Base-by-base conservation (phyloP, 768 basidiomycete species). In the Suillus clintonianus region DNA sequence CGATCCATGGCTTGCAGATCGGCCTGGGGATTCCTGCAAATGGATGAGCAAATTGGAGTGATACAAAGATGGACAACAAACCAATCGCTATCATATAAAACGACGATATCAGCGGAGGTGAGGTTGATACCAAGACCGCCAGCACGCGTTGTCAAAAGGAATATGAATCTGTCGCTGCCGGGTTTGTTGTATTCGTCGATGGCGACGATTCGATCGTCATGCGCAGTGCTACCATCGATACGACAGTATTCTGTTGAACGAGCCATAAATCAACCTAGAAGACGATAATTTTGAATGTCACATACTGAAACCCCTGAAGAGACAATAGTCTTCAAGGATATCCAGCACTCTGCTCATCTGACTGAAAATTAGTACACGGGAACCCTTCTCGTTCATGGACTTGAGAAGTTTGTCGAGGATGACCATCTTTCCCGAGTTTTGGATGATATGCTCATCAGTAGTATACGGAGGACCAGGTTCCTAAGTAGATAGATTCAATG, bases 301-400 rank as follows among this genome's bases (percentile, higher is more conserved):
- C 94, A 59, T 70, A 97, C 97, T 89, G 78, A 91, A 96, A 62
- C 79, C 79, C 53, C 96, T 82, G 81, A 98, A 99, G 64, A 97
- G 80, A 76, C 95, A 98, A 76, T 96, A 99, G 72, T 99, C 97
- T 74, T 99, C 97, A 51, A 99, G 76, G 63, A 99, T 99, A 76
- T 99, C 97, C 15, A 98, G 83, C 63, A 99, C 92, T n/a, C 97
- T 90, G 77, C 94, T 96, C 97, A 99, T 99, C 77, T 99, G 97
- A 70, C 94, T 97, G 81, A 99, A 99, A 65, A 99, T 97, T 68
- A 98, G 86, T 4, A 95, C 92, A 9, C 97, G 87, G 3, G 94
- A 97, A n/a, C 95, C 96, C 74, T 95, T 95, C 27, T 79, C 88
- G 71, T 93, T 94, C 93, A 98, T 91, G 39, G 84, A 87, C 62